Evolutionary conservation across 179 eudicot species (phyloP).

Genomic region (Drosera spatulata): DNA sequence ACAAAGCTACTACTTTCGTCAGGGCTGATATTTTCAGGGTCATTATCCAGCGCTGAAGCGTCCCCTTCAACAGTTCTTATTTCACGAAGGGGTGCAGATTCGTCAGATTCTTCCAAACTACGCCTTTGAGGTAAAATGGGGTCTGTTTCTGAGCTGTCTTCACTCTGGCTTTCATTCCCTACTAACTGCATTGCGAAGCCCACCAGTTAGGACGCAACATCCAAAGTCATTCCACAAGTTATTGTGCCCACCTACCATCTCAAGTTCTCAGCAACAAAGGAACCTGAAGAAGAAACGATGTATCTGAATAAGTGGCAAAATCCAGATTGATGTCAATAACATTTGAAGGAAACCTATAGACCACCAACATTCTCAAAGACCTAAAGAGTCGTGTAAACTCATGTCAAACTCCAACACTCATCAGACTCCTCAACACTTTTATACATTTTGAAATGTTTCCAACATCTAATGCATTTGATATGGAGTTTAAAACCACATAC

Average conservation of each 20-base stretch:
- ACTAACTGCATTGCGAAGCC: conserved; percentile 58
- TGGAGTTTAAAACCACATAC: too few species aligned
- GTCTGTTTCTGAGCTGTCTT: conserved; percentile 68
- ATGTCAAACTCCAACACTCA: too few species aligned
- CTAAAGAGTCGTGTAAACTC: too few species aligned
- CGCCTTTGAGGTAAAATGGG: conserved; percentile 62
- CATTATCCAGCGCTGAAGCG: conserved; percentile 20
- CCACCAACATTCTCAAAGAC: too few species aligned
- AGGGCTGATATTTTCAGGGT: conserved; percentile 21
- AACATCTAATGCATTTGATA: too few species aligned
- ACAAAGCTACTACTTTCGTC: conserved; percentile 52
- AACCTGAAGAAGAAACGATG: conserved; percentile 25
- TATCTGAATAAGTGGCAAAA: not conserved
- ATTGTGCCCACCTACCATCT: conserved; percentile 32
- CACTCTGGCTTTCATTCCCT: conserved; percentile 41
- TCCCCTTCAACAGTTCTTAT: conserved; percentile 50
- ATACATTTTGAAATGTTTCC: too few species aligned
- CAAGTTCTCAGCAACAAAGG: conserved; percentile 18
- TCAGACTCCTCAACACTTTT: too few species aligned
- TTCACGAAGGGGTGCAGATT: conserved; percentile 53
- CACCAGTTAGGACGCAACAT: conserved; percentile 18
- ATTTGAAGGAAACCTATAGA: too few species aligned
- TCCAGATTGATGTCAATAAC: too few species aligned
- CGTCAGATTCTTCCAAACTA: conserved; percentile 28
- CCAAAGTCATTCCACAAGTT: conserved; percentile 21